Evolutionary conservation across 176 grass and related monocot genomes (phyloP).

Genomic region (Alloteropsis semialata): DNA sequence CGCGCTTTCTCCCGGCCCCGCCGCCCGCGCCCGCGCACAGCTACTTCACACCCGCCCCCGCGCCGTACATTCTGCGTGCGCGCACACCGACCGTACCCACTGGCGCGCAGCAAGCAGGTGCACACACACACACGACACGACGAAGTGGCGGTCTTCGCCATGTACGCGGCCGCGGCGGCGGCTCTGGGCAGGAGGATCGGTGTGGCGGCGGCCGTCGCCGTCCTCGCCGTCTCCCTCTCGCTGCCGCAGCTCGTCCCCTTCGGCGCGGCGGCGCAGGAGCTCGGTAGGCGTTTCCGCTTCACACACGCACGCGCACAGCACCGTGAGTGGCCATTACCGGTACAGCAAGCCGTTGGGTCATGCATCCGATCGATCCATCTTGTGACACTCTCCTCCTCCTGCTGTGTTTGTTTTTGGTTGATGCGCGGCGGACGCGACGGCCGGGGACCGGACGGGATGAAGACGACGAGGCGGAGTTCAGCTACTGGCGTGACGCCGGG

Average conservation of each 20-base stretch:
- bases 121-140: background rate
- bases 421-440: too few species aligned
- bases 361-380: background rate
- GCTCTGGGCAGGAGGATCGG: background rate
- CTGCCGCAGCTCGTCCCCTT: background rate
- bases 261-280: slow-evolving; percentile 34
- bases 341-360: background rate
- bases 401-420: too few species aligned
- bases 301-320: background rate
- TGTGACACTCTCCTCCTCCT: background rate
- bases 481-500: slow-evolving; percentile 34
- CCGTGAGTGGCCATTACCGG: background rate
- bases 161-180: background rate
- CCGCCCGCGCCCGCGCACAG: background rate
- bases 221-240: background rate
- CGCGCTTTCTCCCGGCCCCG: slow-evolving; percentile 9
- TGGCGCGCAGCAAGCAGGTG: background rate
- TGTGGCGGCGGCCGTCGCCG: background rate
- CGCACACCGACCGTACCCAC: background rate
- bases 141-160: background rate
- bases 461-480: slow-evolving; percentile 58
- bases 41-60: background rate
- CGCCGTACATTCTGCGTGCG: background rate
- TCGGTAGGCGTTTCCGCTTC: slow-evolving; percentile 11
- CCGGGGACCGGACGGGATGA: too few species aligned